Percentiles rank a stretch among this genome's conserved stretches.
These are phyloP conservation scores for Salix arbutifolia DNA, from an alignment of 345 rosid genomes.

Conservation along the genomic window DNA sequence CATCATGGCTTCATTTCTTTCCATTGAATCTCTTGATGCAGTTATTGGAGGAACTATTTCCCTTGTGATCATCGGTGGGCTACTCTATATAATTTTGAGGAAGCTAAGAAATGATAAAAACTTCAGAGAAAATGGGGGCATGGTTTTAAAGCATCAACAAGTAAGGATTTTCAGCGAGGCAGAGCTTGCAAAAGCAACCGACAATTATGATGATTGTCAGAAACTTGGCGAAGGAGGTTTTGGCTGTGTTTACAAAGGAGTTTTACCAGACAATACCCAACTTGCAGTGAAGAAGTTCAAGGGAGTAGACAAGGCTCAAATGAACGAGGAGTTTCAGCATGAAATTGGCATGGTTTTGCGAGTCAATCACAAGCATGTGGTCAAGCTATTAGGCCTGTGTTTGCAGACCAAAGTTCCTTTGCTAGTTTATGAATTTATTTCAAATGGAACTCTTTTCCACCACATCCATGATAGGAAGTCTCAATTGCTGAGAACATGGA, in stretches of 20 bases:
- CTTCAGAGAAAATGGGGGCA: conserved; percentile 27
- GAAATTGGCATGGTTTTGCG: conserved; percentile 28
- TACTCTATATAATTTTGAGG: conserved; percentile 1
- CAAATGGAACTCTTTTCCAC: conserved; percentile 23
- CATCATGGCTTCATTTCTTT: not conserved
- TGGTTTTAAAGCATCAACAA: conserved; percentile 24
- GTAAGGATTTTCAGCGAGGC: conserved; percentile 27
- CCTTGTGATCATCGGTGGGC: not conserved
- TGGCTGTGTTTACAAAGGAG: conserved; percentile 28
- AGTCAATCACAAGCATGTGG: conserved; percentile 32
- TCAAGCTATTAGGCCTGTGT: conserved; percentile 29
- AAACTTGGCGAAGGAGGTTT: conserved; percentile 31
- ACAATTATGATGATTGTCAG: conserved; percentile 9
- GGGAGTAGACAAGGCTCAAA: conserved; percentile 7
- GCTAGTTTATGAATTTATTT: conserved; percentile 26
- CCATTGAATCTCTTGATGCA: not conserved
- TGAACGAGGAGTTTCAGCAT: conserved; percentile 18
- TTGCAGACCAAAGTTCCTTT: conserved; percentile 30
- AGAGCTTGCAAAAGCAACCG: conserved; percentile 29
- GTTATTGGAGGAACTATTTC: conserved; percentile 9
- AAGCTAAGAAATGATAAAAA: conserved; percentile 12
- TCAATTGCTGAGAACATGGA: conserved; percentile 13
- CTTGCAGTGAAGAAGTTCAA: conserved; percentile 24
- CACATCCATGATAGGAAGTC: conserved; percentile 21
- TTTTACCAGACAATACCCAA: conserved; percentile 5